Evolutionary conservation across 2,329 filamentous ascomycete species (phyloP).

Genomic region (Xylariaceae sp.): DNA sequence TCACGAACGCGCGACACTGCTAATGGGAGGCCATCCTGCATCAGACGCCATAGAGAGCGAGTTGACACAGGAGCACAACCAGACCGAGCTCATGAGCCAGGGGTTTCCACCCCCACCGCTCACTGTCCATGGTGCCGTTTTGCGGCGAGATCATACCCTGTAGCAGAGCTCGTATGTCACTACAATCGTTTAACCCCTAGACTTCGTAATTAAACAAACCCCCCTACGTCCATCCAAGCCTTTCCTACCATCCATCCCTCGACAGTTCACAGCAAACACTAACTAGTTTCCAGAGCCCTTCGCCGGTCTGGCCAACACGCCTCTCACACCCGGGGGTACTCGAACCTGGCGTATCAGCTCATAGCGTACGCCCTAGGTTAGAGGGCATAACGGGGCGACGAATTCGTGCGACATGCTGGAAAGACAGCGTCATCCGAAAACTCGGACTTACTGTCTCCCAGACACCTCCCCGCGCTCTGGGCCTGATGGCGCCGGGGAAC

Average conservation of each 20-base stretch:
- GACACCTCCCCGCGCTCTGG: conserved; percentile 13
- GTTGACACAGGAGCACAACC: conserved; percentile 26
- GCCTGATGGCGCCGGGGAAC: conserved; percentile 20
- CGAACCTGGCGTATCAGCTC: conserved; percentile 26
- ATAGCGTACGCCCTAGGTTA: conserved; percentile 28
- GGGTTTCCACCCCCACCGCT: conserved; percentile 26
- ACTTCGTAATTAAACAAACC: too few species aligned
- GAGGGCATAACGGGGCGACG: conserved; percentile 21
- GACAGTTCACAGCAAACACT: too few species aligned
- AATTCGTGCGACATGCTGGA: conserved; percentile 23
- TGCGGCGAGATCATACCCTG: conserved; percentile 24
- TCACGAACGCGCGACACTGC: too few species aligned
- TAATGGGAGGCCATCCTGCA: too few species aligned
- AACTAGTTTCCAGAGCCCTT: conserved; percentile 27
- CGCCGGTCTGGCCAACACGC: conserved; percentile 19
- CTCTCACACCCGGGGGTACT: conserved; percentile 25
- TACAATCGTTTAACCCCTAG: too few species aligned
- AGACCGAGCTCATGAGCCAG: conserved; percentile 19
- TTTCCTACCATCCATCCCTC: background rate
- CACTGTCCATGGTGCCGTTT: conserved; percentile 14
- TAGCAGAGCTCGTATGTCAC: conserved; percentile 18
- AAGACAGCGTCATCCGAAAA: conserved; percentile 17
- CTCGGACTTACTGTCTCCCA: conserved; percentile 23
- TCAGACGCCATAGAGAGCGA: conserved; percentile 25
- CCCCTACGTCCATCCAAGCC: too few species aligned